phyloP scores from a whole-genome alignment of 2,329 filamentous ascomycete genomes.

The Xylaria sp. region DNA sequence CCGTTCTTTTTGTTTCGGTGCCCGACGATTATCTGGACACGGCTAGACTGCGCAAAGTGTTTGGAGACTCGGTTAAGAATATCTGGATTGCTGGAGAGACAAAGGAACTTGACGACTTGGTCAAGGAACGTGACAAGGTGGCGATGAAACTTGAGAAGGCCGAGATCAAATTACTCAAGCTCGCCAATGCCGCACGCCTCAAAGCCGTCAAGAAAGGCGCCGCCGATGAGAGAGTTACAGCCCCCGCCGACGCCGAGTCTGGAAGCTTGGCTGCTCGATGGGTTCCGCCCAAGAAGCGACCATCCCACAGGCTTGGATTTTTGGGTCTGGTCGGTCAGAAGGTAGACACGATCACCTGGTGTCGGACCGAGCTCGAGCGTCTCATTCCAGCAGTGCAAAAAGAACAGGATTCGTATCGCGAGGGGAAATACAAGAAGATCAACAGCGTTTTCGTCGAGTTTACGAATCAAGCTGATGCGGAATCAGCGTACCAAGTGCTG shows the following conservation, averaged over 20 bases:
- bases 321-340: constrained; percentile 81
- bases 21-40: constrained; percentile 81
- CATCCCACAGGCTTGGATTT: constrained; percentile 76
- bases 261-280: constrained; percentile 78
- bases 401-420: constrained; percentile 72
- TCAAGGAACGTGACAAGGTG: constrained; percentile 81
- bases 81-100: constrained; percentile 86
- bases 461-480: constrained; percentile 80
- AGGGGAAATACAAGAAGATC: constrained; percentile 71
- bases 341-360: constrained; percentile 95
- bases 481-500: constrained; percentile 85
- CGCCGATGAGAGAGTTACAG: constrained; percentile 55
- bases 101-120: constrained; percentile 79
- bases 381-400: constrained; percentile 77
- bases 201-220: constrained; percentile 72
- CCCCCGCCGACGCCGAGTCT: constrained; percentile 71
- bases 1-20: constrained; percentile 88
- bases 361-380: constrained; percentile 78
- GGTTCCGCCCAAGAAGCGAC: constrained; percentile 77
- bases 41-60: constrained; percentile 79
- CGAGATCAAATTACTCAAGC: constrained; percentile 84
- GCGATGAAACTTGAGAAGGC: constrained; percentile 86
- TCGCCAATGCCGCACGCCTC: constrained; percentile 76
- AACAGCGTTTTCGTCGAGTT: constrained; percentile 94
- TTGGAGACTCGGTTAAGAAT: constrained; percentile 81